A percentile compares a stretch with the other conserved stretches of the same genome.
Conservation (phyloP, 2,329 filamentous ascomycete genomes). For the Aaosphaeria arxii region DNA sequence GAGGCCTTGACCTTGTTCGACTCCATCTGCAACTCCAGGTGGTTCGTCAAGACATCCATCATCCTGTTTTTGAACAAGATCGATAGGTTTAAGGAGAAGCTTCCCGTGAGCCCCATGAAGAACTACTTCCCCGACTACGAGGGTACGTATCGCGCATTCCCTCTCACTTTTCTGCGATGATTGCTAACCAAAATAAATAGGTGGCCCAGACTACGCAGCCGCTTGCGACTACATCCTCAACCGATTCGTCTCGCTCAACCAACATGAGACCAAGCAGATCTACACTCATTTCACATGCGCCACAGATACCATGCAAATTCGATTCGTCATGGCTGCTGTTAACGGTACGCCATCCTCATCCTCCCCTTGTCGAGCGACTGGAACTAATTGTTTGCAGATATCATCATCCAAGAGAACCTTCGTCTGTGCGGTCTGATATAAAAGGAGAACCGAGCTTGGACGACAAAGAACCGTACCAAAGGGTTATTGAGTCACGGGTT, state of each 20-base stretch:
- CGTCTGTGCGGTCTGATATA: slow-evolving; percentile 96
- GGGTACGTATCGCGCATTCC: slow-evolving; percentile 38
- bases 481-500: slow-evolving; percentile 33
- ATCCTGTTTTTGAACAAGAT: slow-evolving; percentile 76
- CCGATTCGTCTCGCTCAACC: slow-evolving; percentile 96
- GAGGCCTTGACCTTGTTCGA: slow-evolving; percentile 70
- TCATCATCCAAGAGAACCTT: slow-evolving; percentile 99
- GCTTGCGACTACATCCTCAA: slow-evolving; percentile 99
- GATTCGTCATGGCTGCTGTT: slow-evolving; percentile 99
- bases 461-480: slow-evolving; percentile 13
- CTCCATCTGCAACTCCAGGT: slow-evolving; percentile 69
- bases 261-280: slow-evolving; percentile 99
- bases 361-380: slow-evolving; percentile 1
- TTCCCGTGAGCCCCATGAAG: slow-evolving; percentile 70
- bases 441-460: slow-evolving; percentile 30
- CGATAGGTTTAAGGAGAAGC: slow-evolving; percentile 72
- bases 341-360: slow-evolving; percentile 70
- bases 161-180: neutral
- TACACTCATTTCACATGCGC: slow-evolving; percentile 99
- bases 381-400: slow-evolving; percentile 65
- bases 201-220: slow-evolving; percentile 89
- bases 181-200: slow-evolving; percentile 36
- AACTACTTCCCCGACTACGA: slow-evolving; percentile 79
- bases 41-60: slow-evolving; percentile 71
- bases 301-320: slow-evolving; percentile 97